These are phyloP conservation scores for Cystobasidium slooffiae DNA, from an alignment of 1,284 basidiomycete genomes.

Conservation along the genomic window DNA sequence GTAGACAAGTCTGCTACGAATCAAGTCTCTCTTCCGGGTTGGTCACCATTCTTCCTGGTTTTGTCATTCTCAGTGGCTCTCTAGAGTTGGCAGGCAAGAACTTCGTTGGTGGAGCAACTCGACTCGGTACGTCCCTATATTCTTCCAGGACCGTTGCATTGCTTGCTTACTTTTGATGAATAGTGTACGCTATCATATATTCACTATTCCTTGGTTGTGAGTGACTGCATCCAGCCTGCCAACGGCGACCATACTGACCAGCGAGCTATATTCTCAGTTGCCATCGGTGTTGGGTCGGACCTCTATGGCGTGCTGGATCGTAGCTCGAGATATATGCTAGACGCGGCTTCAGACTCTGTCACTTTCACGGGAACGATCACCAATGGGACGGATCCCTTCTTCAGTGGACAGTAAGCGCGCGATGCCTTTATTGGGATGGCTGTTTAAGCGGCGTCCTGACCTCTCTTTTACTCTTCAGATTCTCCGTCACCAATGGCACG, in stretches of 20 bases:
- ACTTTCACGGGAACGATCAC: constrained; percentile 63
- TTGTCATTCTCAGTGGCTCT: constrained; percentile 76
- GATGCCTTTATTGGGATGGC: neutral
- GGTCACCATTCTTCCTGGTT: constrained; percentile 78
- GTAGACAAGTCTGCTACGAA: constrained; percentile 74
- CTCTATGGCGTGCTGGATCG: constrained; percentile 71
- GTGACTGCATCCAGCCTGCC: constrained; percentile 40
- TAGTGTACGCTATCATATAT: constrained; percentile 67
- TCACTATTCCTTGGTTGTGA: constrained; percentile 79
- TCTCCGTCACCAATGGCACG: constrained; percentile 70
- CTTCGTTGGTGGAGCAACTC: constrained; percentile 81
- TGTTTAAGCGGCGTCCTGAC: neutral
- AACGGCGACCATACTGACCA: neutral
- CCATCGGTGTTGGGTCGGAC: constrained; percentile 83
- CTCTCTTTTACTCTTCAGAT: neutral
- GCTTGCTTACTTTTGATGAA: neutral
- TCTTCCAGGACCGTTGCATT: neutral
- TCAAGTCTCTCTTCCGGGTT: constrained; percentile 81
- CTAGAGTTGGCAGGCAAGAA: constrained; percentile 85
- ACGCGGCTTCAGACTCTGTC: constrained; percentile 62
- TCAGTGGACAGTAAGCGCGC: neutral
- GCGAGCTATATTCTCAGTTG: constrained; percentile 53
- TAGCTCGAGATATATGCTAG: constrained; percentile 60
- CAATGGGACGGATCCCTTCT: constrained; percentile 8
- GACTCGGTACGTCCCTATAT: constrained; percentile 75